Conservation (phyloP, 202 grass and related monocot genomes). For the Brachypodium distachyon region DNA sequence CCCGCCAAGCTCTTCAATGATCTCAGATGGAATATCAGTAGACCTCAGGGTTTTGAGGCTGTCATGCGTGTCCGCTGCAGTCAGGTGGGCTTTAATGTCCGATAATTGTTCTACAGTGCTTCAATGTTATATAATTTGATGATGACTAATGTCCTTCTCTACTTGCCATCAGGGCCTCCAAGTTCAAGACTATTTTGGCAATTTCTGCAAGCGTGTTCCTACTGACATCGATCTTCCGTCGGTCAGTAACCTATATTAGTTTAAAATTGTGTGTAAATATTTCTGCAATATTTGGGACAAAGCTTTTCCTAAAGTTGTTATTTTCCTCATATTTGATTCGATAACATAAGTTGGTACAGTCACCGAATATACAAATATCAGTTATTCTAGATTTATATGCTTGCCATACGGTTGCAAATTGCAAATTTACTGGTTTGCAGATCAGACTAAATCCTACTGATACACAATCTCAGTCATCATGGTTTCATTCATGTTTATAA, state of each 20-base stretch:
- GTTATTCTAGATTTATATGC: background rate
- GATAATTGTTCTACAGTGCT: background rate
- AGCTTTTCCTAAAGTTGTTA: background rate
- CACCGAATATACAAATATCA: background rate
- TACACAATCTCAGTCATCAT: background rate
- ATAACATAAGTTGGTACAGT: background rate
- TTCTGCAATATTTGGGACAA: background rate
- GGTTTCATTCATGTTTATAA: background rate
- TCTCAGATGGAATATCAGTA: slow-evolving; percentile 92
- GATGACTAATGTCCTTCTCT: background rate
- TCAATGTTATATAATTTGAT: background rate
- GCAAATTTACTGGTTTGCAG: background rate
- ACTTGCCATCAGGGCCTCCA: slow-evolving; percentile 49
- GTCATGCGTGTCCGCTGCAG: slow-evolving; percentile 83
- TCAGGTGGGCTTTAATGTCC: slow-evolving; percentile 36
- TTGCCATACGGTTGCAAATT: background rate
- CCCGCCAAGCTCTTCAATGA: slow-evolving; percentile 83
- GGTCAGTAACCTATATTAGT: slow-evolving; percentile 24
- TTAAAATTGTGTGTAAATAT: background rate
- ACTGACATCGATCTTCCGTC: slow-evolving; percentile 91
- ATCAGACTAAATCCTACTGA: background rate
- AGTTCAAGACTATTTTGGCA: slow-evolving; percentile 82
- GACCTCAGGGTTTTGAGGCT: slow-evolving; percentile 79
- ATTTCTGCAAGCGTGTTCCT: slow-evolving; percentile 89
- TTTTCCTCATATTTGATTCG: background rate